Evolutionary conservation across 208 protist genomes (phyloP).

Genomic region (Trypanosoma avium): DNA sequence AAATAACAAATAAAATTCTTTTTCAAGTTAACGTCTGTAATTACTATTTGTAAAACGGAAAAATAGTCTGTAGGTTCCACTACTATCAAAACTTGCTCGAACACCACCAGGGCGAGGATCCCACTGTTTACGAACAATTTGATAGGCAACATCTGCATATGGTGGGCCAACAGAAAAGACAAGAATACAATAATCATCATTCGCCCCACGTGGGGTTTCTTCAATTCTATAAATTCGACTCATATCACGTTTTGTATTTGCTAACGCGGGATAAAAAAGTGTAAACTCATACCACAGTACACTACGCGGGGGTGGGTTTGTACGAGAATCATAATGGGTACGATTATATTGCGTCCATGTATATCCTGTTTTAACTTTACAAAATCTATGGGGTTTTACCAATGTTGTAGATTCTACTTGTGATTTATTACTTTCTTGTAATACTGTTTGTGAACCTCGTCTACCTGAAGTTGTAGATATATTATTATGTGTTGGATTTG

Average conservation of each 20-base stretch:
- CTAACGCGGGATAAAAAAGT: conserved; percentile 98
- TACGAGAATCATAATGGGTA: conserved; percentile 97
- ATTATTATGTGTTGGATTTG: too few relatives aligned
- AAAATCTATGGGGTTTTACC: conserved; percentile 98
- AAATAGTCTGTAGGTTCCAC: conserved; percentile 76
- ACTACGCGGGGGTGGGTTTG: conserved; percentile 99
- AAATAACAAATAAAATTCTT: background rate
- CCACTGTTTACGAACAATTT: conserved; percentile 96
- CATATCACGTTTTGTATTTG: conserved; percentile 91
- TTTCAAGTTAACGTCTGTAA: conserved; percentile 66
- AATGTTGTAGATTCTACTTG: conserved; percentile 24
- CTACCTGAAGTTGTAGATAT: too few relatives aligned
- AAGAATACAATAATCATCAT: conserved; percentile 90
- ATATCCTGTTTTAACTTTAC: conserved; percentile 98
- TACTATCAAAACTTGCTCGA: conserved; percentile 94
- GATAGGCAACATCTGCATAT: conserved; percentile 99
- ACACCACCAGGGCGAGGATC: conserved; percentile 94
- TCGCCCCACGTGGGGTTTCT: conserved; percentile 56
- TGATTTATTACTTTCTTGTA: too few relatives aligned
- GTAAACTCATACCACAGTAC: conserved; percentile 99
- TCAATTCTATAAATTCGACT: conserved; percentile 92
- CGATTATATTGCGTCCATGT: conserved; percentile 99
- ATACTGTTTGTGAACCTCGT: too few relatives aligned
- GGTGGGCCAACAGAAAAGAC: conserved; percentile 96
- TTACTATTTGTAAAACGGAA: conserved; percentile 89